Percentiles rank a stretch among this genome's conserved stretches.
Conservation (phyloP, 805 yeast species). For the Diddensiella caesifluorescens region DNA sequence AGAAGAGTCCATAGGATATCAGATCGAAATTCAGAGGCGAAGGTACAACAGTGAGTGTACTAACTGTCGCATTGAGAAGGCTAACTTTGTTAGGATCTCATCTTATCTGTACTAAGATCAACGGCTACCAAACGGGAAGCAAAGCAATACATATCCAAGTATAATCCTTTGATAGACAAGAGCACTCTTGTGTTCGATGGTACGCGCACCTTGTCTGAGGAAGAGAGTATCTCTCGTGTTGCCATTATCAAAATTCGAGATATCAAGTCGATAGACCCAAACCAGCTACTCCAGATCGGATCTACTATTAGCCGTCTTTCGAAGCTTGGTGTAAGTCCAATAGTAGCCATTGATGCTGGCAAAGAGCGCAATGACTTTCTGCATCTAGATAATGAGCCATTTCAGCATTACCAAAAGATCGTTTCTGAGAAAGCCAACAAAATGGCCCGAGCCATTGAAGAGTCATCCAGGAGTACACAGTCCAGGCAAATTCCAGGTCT, state of each 20-base stretch:
- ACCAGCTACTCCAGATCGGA: slow-evolving; percentile 39
- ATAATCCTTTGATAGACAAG: slow-evolving; percentile 40
- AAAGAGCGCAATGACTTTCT: slow-evolving; percentile 26
- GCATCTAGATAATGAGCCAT: slow-evolving; percentile 22
- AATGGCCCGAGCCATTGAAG: slow-evolving; percentile 20
- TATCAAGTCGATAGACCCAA: slow-evolving; percentile 20
- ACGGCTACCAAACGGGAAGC: slow-evolving; percentile 95
- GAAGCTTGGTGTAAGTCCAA: slow-evolving; percentile 67
- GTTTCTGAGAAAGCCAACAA: slow-evolving; percentile 18
- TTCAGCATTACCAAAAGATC: slow-evolving; percentile 26
- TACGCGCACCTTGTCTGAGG: slow-evolving; percentile 4
- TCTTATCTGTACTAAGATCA: slow-evolving; percentile 78
- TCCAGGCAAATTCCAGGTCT: not conserved
- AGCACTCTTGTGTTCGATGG: slow-evolving; percentile 27
- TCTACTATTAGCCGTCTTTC: slow-evolving; percentile 51
- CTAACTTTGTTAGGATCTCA: slow-evolving; percentile 34
- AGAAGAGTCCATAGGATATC: no score
- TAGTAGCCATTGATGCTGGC: slow-evolving; percentile 53
- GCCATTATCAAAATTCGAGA: slow-evolving; percentile 52
- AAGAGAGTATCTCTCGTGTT: slow-evolving; percentile 33
- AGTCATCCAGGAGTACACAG: slow-evolving; percentile 22
- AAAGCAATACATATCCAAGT: slow-evolving; percentile 67
- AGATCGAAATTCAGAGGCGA: slow-evolving; percentile 1
- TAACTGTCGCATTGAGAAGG: not conserved
- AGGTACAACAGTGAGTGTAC: not conserved